These are phyloP conservation scores for Ceratocystis harringtonii DNA, from an alignment of 2,329 filamentous ascomycete genomes.

Conservation along the genomic window DNA sequence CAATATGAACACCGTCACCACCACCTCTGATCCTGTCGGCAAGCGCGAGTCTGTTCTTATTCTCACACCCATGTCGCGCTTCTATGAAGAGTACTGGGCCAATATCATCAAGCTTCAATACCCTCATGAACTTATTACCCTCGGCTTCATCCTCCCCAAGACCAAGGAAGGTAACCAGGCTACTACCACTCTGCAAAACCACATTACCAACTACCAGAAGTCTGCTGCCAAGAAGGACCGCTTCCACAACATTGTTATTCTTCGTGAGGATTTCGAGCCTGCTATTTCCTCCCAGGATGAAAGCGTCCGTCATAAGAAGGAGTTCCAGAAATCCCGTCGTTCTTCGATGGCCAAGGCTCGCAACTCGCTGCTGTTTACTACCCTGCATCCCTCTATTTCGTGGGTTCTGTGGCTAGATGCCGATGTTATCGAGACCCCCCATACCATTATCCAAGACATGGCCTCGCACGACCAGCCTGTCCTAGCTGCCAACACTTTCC, in stretches of 20 bases:
- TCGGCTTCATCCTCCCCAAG: constrained; percentile 93
- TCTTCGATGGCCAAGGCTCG: constrained; percentile 86
- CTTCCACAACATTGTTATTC: constrained; percentile 86
- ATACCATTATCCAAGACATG: constrained; percentile 77
- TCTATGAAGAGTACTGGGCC: constrained; percentile 92
- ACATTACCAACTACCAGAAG: constrained; percentile 73
- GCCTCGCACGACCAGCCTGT: constrained; percentile 78
- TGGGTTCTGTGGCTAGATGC: constrained; percentile 96
- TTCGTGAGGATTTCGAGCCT: constrained; percentile 86
- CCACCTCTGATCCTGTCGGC: constrained; percentile 55
- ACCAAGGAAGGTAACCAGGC: constrained; percentile 83
- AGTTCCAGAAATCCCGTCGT: constrained; percentile 72
- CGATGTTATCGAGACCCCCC: constrained; percentile 80
- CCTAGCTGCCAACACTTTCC: constrained; percentile 90
- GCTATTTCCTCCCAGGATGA: constrained; percentile 70
- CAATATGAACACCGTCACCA: constrained; percentile 88
- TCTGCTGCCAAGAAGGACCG: constrained; percentile 58
- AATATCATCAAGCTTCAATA: constrained; percentile 74
- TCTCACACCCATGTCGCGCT: constrained; percentile 80
- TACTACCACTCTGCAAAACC: constrained; percentile 65
- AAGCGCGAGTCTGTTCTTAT: constrained; percentile 81
- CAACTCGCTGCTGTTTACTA: constrained; percentile 91
- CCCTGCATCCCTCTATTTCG: constrained; percentile 73
- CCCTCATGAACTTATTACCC: constrained; percentile 83
- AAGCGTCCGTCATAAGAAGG: constrained; percentile 76